phyloP scores from a whole-genome alignment of 345 rosid species.

The Aethionema arabicum region DNA sequence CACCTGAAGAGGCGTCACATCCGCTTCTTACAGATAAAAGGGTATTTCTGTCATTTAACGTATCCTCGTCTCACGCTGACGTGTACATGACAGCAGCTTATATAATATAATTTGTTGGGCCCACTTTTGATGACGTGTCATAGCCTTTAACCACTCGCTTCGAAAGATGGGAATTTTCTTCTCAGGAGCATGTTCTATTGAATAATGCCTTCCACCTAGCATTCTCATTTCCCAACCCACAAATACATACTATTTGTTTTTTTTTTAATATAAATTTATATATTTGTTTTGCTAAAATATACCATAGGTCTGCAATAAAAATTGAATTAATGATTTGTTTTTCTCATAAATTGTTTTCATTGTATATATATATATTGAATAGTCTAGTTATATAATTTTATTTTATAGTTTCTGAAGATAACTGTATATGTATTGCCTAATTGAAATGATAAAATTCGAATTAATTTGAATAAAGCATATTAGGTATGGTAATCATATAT shows the following conservation, averaged over 20 bases:
- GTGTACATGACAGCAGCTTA: constrained; percentile 10
- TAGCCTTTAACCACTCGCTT: constrained; percentile 10
- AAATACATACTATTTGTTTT: background rate
- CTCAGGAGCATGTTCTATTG: constrained; percentile 22
- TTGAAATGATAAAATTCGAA: background rate
- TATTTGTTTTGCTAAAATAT: too few relatives aligned
- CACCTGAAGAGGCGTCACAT: constrained; percentile 22
- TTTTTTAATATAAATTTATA: background rate
- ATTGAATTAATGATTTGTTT: too few relatives aligned
- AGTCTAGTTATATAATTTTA: too few relatives aligned
- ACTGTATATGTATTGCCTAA: background rate
- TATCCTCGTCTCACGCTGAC: constrained; percentile 6
- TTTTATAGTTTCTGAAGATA: background rate
- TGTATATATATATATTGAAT: too few relatives aligned
- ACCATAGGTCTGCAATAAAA: too few relatives aligned
- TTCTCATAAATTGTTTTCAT: too few relatives aligned
- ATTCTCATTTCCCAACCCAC: constrained; percentile 9
- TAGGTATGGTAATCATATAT: constrained; percentile 2
- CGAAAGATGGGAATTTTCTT: constrained; percentile 9
- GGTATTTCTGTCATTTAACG: constrained; percentile 7
- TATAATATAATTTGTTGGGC: background rate
- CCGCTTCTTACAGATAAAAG: constrained; percentile 21
- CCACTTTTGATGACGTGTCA: constrained; percentile 10
- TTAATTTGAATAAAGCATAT: constrained; percentile 2
- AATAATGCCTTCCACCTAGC: constrained; percentile 26